Conservation (phyloP, 306 rosid species). For the Casuarina cunninghamiana region DNA sequence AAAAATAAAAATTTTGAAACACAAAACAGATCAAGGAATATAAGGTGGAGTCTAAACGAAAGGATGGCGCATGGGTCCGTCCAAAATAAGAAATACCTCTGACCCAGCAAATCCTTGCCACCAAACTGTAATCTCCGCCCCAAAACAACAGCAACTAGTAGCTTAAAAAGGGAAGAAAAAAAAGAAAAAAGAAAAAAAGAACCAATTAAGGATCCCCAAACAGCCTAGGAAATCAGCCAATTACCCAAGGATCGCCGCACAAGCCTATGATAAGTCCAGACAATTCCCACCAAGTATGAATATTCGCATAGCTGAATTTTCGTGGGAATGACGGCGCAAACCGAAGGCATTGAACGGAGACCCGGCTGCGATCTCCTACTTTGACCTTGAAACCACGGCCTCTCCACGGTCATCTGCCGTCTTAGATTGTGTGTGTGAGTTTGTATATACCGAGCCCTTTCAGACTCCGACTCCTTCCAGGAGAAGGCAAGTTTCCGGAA, state of each 20-base stretch:
- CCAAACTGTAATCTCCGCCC: constrained; percentile 36
- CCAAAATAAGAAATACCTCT: constrained; percentile 30
- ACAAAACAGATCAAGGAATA: constrained; percentile 4
- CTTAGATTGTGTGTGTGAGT: background rate
- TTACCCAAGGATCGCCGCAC: constrained; percentile 19
- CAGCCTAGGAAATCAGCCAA: constrained; percentile 25
- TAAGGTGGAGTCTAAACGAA: background rate
- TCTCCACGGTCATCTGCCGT: constrained; percentile 46
- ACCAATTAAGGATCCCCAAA: background rate
- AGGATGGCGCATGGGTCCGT: constrained; percentile 26
- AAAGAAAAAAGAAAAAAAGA: constrained; percentile 15
- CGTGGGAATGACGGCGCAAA: constrained; percentile 2
- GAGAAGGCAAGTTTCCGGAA: constrained; percentile 10
- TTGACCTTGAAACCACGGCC: constrained; percentile 27
- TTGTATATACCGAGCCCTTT: background rate
- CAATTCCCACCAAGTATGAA: constrained; percentile 5
- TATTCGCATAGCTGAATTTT: constrained; percentile 22
- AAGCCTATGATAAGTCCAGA: constrained; percentile 26
- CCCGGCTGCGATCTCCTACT: constrained; percentile 53
- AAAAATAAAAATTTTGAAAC: background rate
- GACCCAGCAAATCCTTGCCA: constrained; percentile 4
- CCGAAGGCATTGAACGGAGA: constrained; percentile 32
- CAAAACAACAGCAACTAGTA: constrained; percentile 21
- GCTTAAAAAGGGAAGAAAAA: constrained; percentile 17
- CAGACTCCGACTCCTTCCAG: constrained; percentile 28